A percentile compares a stretch with the other conserved stretches of the same genome.
These are phyloP conservation scores for Alternaria sp. DNA, from an alignment of 2,329 filamentous ascomycete species.

Conservation along the genomic window DNA sequence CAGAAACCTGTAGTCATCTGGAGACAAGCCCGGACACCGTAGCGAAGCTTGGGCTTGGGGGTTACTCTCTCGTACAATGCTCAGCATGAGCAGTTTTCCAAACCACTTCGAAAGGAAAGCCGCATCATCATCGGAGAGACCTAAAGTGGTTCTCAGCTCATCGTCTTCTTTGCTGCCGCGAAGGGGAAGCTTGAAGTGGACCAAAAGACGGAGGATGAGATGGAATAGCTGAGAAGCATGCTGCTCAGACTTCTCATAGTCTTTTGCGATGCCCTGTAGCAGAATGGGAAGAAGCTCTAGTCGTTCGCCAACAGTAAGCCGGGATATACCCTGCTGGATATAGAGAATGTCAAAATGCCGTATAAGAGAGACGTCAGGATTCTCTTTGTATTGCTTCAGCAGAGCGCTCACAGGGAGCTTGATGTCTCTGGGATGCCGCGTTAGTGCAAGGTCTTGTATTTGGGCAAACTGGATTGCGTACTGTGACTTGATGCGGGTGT, in stretches of 20 bases:
- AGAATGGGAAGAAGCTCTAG: slow-evolving; percentile 76
- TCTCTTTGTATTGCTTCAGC: slow-evolving; percentile 87
- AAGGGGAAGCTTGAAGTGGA: slow-evolving; percentile 74
- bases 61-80: slow-evolving; percentile 47
- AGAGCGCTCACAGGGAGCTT: slow-evolving; percentile 84
- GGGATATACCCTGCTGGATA: slow-evolving; percentile 81
- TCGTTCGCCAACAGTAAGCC: slow-evolving; percentile 68
- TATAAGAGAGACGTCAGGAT: slow-evolving; percentile 71
- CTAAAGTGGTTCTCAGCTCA: slow-evolving; percentile 70
- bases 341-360: slow-evolving; percentile 89
- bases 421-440: slow-evolving; percentile 58
- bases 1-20: slow-evolving; percentile 73
- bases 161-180: slow-evolving; percentile 82
- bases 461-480: slow-evolving; percentile 41
- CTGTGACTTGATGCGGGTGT: slow-evolving; percentile 67
- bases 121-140: slow-evolving; percentile 75
- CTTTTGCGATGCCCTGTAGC: slow-evolving; percentile 70
- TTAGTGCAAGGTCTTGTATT: slow-evolving; percentile 18
- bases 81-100: slow-evolving; percentile 76
- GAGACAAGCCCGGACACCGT: slow-evolving; percentile 68
- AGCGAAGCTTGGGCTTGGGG: slow-evolving; percentile 50
- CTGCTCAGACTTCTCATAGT: slow-evolving; percentile 62
- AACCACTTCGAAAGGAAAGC: slow-evolving; percentile 77
- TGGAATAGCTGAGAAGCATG: slow-evolving; percentile 78
- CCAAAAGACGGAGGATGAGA: slow-evolving; percentile 78